Conservation (phyloP, 371 early-diverging fungal genomes). For the Coemansia sp. region DNA sequence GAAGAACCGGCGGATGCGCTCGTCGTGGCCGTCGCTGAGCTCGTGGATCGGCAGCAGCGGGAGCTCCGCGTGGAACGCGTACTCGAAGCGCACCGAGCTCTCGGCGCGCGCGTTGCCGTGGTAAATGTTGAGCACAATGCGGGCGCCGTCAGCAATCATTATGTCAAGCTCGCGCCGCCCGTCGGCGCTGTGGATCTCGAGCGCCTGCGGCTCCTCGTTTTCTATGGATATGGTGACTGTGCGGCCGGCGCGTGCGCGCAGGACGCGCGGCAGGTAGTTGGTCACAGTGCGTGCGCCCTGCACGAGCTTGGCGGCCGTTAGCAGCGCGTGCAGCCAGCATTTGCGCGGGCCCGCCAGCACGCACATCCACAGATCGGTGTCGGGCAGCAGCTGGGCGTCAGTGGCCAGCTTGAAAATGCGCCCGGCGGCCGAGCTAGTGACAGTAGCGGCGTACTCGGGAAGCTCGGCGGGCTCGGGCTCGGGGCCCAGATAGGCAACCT, state of each 20-base stretch:
- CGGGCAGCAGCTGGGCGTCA: constrained; percentile 56
- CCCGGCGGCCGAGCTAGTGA: not conserved
- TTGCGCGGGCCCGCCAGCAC: constrained; percentile 67
- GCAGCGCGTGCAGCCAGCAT: constrained; percentile 80
- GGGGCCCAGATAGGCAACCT: constrained; percentile 75
- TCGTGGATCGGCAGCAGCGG: constrained; percentile 90
- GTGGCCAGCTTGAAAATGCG: constrained; percentile 25
- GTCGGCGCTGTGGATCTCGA: not conserved
- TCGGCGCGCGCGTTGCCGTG: constrained; percentile 9
- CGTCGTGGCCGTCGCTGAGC: constrained; percentile 88
- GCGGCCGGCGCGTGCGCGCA: constrained; percentile 81
- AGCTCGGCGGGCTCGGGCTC: constrained; percentile 14
- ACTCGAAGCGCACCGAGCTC: constrained; percentile 61
- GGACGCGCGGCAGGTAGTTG: constrained; percentile 77
- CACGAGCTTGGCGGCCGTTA: constrained; percentile 76
- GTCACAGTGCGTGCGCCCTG: constrained; percentile 73
- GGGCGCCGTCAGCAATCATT: not conserved
- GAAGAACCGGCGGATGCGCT: constrained; percentile 87
- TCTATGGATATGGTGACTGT: constrained; percentile 52
- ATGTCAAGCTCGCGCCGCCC: constrained; percentile 16
- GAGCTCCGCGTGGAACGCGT: constrained; percentile 75
- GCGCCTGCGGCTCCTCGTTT: not conserved
- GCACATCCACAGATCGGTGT: constrained; percentile 66
- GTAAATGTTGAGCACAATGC: constrained; percentile 5
- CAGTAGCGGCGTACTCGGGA: too few relatives aligned